Conservation (phyloP, 2,329 filamentous ascomycete genomes). For the Pseudogymnoascus sp. region DNA sequence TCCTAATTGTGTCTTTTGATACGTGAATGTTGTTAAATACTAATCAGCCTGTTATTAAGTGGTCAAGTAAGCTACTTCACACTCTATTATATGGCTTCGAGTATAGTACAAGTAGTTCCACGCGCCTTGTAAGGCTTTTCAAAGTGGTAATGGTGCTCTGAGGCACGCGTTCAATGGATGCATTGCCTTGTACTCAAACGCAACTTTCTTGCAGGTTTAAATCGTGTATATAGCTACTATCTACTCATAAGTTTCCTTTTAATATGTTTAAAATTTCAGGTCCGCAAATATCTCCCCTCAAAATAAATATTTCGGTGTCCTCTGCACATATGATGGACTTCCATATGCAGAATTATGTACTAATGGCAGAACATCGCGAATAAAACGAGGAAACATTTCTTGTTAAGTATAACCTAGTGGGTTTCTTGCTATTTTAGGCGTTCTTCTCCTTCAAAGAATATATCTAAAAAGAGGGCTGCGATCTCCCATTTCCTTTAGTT, state of each 20-base stretch:
- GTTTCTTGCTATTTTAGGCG: background rate
- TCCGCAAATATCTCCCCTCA: background rate
- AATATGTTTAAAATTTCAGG: background rate
- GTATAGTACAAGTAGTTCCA: background rate
- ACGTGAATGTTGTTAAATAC: background rate
- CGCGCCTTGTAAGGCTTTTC: background rate
- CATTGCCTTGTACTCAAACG: background rate
- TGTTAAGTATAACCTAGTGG: background rate
- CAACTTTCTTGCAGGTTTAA: background rate
- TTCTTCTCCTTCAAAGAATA: constrained; percentile 18
- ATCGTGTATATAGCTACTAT: background rate
- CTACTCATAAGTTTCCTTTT: background rate
- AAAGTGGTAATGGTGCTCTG: background rate
- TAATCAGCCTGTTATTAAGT: background rate
- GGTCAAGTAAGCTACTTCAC: background rate
- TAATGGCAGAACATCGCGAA: background rate
- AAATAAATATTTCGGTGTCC: background rate
- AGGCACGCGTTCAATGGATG: background rate
- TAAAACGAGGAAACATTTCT: background rate
- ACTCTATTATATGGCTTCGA: background rate
- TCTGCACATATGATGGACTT: background rate
- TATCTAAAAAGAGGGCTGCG: constrained; percentile 29
- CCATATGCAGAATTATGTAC: no score
- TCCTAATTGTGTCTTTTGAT: background rate
- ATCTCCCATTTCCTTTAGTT: constrained; percentile 28